phyloP scores from a whole-genome alignment of 108 stramenopile genomes.

The Epithemia pelagica region DNA sequence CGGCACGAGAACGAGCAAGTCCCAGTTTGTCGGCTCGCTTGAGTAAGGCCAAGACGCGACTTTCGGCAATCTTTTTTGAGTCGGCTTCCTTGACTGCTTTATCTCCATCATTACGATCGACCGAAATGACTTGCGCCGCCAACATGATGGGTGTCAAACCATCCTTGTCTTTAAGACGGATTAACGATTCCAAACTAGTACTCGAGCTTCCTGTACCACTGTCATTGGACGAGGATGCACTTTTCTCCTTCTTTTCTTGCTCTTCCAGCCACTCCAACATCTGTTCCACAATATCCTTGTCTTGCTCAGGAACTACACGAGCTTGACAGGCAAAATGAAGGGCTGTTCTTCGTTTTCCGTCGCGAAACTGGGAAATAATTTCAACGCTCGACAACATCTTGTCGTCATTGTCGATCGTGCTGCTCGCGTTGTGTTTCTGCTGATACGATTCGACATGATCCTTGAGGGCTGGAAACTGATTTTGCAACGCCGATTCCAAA shows the following conservation, averaged over 20 bases:
- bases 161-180: conserved; percentile 16
- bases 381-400: neutral
- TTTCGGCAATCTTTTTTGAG: neutral
- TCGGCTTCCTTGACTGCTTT: too few relatives aligned
- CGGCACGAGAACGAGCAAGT: conserved; percentile 25
- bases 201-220: neutral
- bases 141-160: conserved; percentile 35
- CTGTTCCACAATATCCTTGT: conserved; percentile 11
- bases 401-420: neutral
- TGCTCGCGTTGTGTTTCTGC: conserved; percentile 4
- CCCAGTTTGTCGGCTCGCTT: conserved; percentile 7
- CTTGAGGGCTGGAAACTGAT: conserved; percentile 1
- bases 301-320: neutral
- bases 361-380: conserved; percentile 16
- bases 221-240: neutral
- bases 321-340: conserved; percentile 26
- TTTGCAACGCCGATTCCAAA: conserved; percentile 12
- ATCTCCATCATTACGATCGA: too few relatives aligned
- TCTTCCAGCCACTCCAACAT: conserved; percentile 12
- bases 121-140: conserved; percentile 16
- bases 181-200: neutral
- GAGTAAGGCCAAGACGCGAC: conserved; percentile 7
- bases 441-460: conserved; percentile 1
- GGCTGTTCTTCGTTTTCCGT: conserved; percentile 20
- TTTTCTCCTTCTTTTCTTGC: neutral